Percentiles rank a stretch among this genome's conserved stretches.
phyloP scores from a whole-genome alignment of 2,329 filamentous ascomycete species.

The Aspergillus sp. region DNA sequence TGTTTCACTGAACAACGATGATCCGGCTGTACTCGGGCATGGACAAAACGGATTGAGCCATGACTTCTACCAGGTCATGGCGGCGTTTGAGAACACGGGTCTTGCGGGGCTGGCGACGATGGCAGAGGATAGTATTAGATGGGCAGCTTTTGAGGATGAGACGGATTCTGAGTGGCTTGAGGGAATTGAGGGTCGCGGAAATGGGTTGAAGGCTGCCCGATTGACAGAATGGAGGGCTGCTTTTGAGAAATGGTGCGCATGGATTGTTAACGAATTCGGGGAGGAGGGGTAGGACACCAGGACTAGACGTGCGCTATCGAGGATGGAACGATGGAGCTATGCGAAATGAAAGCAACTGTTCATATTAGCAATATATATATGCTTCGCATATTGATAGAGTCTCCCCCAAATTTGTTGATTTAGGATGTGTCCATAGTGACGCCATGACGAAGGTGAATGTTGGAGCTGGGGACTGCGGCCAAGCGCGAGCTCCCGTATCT shows the following conservation, averaged over 20 bases:
- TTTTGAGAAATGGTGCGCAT: slow-evolving; percentile 14
- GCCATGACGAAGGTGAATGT: background rate
- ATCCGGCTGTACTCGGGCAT: slow-evolving; percentile 12
- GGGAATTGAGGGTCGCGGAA: background rate
- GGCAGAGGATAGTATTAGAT: slow-evolving; percentile 14
- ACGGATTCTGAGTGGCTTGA: slow-evolving; percentile 1
- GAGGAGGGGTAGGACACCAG: background rate
- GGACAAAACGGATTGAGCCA: slow-evolving; percentile 10
- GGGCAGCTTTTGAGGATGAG: slow-evolving; percentile 16
- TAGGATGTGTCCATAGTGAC: background rate
- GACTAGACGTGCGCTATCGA: background rate
- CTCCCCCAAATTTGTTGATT: background rate
- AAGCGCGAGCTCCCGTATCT: background rate
- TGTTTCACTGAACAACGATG: slow-evolving; percentile 15
- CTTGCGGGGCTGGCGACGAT: slow-evolving; percentile 12
- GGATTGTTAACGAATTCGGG: slow-evolving; percentile 11
- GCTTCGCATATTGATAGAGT: background rate
- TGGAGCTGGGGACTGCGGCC: background rate
- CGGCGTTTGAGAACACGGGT: slow-evolving; percentile 13
- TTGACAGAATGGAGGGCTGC: slow-evolving; percentile 6
- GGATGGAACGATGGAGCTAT: background rate
- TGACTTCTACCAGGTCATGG: slow-evolving; percentile 15
- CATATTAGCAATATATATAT: background rate
- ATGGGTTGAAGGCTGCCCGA: slow-evolving; percentile 1
- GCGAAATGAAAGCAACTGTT: background rate